A percentile compares a stretch with the other conserved stretches of the same genome.
Evolutionary conservation across 306 rosid genomes (phyloP).

Genomic region (Rubus idaeus): DNA sequence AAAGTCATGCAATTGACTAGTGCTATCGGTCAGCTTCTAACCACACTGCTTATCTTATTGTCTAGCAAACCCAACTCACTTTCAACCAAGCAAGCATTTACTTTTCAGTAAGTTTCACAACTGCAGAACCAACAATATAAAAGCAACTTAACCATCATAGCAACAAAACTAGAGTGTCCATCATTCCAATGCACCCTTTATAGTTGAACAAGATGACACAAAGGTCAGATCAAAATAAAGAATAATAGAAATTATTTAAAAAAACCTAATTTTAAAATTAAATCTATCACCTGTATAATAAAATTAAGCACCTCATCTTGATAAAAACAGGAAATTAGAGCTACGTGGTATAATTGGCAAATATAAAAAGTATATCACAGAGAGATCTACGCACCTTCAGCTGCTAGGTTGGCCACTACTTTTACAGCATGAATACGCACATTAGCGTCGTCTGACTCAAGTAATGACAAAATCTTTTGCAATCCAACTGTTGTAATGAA

Average conservation of each 20-base stretch:
- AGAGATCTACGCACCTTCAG: conserved; percentile 67
- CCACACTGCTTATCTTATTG: neutral
- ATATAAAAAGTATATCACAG: neutral
- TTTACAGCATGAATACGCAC: conserved; percentile 96
- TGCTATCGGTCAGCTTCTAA: neutral
- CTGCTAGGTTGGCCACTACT: conserved; percentile 97
- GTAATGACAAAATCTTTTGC: conserved; percentile 83
- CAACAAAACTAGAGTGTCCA: neutral
- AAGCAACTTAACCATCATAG: neutral
- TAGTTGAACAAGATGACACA: neutral
- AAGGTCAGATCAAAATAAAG: neutral
- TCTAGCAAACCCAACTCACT: neutral
- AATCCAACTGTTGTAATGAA: conserved; percentile 70
- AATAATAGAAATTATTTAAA: too few species aligned
- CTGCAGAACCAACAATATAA: neutral
- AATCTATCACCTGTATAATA: neutral
- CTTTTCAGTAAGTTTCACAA: neutral
- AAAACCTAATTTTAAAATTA: neutral
- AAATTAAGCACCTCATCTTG: neutral
- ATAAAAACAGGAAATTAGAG: conserved; percentile 6
- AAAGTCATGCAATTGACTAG: neutral
- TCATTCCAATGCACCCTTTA: neutral
- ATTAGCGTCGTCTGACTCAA: conserved; percentile 94
- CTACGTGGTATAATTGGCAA: neutral
- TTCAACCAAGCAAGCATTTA: conserved; percentile 1